phyloP scores from a whole-genome alignment of 805 yeast species.

The Candida coquimbonensis region DNA sequence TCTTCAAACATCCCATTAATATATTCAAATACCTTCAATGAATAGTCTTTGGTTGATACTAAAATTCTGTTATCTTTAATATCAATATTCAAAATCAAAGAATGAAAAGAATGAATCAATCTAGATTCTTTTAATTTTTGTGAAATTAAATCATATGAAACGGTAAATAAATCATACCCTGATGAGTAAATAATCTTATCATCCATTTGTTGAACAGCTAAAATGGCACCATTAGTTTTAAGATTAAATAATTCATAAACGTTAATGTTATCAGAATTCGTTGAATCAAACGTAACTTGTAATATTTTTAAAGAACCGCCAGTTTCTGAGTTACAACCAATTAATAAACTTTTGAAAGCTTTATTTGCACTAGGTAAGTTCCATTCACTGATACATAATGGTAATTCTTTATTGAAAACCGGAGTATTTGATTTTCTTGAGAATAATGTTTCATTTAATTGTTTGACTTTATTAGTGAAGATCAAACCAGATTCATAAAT shows the following conservation, averaged over 20 bases:
- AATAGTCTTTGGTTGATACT: conserved; percentile 25
- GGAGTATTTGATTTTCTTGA: conserved; percentile 2
- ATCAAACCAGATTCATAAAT: conserved; percentile 15
- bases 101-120: conserved; percentile 4
- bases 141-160: conserved; percentile 10
- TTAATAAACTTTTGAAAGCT: conserved; percentile 22
- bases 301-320: conserved; percentile 21
- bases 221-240: conserved; percentile 19
- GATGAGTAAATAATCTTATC: conserved; percentile 13
- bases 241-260: conserved; percentile 12
- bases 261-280: conserved; percentile 7
- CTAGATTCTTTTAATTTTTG: conserved; percentile 14
- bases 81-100: conserved; percentile 18
- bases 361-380: conserved; percentile 17
- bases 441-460: conserved; percentile 6
- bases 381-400: conserved; percentile 30
- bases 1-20: conserved; percentile 9
- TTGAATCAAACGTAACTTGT: conserved; percentile 8
- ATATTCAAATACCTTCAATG: conserved; percentile 18
- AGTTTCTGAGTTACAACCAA: conserved; percentile 25
- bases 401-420: conserved; percentile 21
- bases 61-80: conserved; percentile 16
- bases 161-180: conserved; percentile 9
- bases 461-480: conserved; percentile 12
- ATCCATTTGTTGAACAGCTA: conserved; percentile 13